Evolutionary conservation across 1,139 yeast species (phyloP).

Genomic region (Geotrichum reessii): DNA sequence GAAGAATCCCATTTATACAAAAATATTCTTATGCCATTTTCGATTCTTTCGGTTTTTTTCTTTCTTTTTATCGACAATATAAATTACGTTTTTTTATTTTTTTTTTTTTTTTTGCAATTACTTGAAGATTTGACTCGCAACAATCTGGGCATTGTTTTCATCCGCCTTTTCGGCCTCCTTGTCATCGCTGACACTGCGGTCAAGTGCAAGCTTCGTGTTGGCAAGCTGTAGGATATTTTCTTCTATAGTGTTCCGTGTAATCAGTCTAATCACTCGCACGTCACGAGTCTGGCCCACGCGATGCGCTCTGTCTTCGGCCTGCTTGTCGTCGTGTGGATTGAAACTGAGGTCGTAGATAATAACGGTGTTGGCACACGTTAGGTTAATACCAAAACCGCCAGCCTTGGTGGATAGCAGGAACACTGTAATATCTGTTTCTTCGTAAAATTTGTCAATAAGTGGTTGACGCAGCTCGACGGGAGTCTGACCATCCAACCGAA

Average conservation of each 20-base stretch:
- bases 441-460: conserved; percentile 81
- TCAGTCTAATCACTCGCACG: conserved; percentile 73
- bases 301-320: conserved; percentile 98
- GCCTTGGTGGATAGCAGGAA: conserved; percentile 90
- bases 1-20: neutral
- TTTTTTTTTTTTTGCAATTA: neutral
- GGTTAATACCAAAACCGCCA: conserved; percentile 95
- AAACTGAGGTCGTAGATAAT: conserved; percentile 89
- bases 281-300: conserved; percentile 93
- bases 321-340: conserved; percentile 97
- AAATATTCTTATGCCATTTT: neutral
- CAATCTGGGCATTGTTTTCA: conserved; percentile 37
- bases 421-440: conserved; percentile 75
- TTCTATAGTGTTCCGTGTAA: conserved; percentile 72
- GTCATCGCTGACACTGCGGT: conserved; percentile 56
- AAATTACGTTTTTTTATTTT: neutral
- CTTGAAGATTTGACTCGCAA: conserved; percentile 46
- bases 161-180: conserved; percentile 48
- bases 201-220: conserved; percentile 83
- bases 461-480: conserved; percentile 91
- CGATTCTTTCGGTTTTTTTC: neutral
- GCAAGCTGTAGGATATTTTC: conserved; percentile 85
- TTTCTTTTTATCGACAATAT: neutral
- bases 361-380: conserved; percentile 92
- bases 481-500: conserved; percentile 90